Conservation (phyloP, 805 yeast species). For the Kodamaea kaohsiungensis region DNA sequence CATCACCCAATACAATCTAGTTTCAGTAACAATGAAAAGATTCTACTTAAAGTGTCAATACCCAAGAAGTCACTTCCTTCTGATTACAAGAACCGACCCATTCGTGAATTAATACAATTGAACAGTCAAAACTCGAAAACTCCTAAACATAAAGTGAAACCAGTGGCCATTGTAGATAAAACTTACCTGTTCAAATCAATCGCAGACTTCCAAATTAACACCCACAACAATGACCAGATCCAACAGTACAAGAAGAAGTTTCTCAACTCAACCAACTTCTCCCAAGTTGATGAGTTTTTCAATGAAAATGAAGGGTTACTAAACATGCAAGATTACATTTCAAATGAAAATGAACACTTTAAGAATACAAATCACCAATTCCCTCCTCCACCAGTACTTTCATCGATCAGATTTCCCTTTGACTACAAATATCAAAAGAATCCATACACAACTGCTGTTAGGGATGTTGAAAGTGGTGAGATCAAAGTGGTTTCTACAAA, state of each 20-base stretch:
- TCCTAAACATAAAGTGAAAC: constrained; percentile 46
- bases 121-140: constrained; percentile 28
- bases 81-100: constrained; percentile 39
- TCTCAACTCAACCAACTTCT: constrained; percentile 24
- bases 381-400: constrained; percentile 86
- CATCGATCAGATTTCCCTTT: constrained; percentile 74
- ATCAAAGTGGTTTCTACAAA: constrained; percentile 48
- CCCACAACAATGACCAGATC: constrained; percentile 49
- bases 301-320: constrained; percentile 23
- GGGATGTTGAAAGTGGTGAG: constrained; percentile 61
- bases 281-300: constrained; percentile 26
- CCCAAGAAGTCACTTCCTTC: constrained; percentile 54
- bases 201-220: constrained; percentile 81
- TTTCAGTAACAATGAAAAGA: constrained; percentile 53
- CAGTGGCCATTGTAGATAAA: constrained; percentile 66
- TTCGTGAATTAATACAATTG: constrained; percentile 40
- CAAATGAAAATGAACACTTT: constrained; percentile 19
- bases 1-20: constrained; percentile 68
- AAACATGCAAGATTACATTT: constrained; percentile 29
- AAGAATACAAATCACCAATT: constrained; percentile 52
- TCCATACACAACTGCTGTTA: constrained; percentile 50
- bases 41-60: constrained; percentile 57
- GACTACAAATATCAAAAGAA: constrained; percentile 78
- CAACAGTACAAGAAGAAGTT: constrained; percentile 30
- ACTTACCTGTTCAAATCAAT: constrained; percentile 79